These are phyloP conservation scores for Colletotrichum truncatum DNA, from an alignment of 2,329 filamentous ascomycete genomes.

Conservation along the genomic window DNA sequence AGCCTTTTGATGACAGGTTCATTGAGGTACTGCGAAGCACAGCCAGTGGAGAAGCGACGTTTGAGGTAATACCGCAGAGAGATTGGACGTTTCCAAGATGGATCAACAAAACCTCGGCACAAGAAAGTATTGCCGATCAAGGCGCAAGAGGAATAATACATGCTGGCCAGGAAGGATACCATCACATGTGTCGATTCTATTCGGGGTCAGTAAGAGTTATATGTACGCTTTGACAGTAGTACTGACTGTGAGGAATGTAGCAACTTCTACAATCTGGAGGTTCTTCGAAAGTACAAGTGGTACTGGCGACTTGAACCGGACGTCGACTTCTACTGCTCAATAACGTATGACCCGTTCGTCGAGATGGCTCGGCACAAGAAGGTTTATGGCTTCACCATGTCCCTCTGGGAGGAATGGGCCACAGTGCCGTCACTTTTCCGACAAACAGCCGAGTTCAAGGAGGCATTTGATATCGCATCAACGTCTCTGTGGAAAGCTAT, in stretches of 20 bases:
- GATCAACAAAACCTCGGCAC: conserved; percentile 41
- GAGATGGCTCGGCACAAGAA: conserved; percentile 54
- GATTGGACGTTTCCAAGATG: conserved; percentile 52
- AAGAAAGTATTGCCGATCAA: conserved; percentile 43
- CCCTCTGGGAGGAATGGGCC: conserved; percentile 51
- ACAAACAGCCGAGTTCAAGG: conserved; percentile 50
- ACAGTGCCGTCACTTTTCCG: conserved; percentile 54
- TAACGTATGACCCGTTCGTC: conserved; percentile 58
- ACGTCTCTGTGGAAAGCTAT: conserved; percentile 51
- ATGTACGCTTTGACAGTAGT: background rate
- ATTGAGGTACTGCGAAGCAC: conserved; percentile 46
- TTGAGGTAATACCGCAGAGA: conserved; percentile 50
- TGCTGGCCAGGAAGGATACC: conserved; percentile 48
- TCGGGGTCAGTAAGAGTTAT: conserved; percentile 46
- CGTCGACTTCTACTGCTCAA: conserved; percentile 53
- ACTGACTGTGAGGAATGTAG: conserved; percentile 33
- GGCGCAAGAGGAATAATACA: conserved; percentile 45
- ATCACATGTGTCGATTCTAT: conserved; percentile 53
- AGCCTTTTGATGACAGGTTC: conserved; percentile 50
- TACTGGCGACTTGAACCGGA: conserved; percentile 58
- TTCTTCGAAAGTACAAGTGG: conserved; percentile 53
- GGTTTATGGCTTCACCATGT: conserved; percentile 54
- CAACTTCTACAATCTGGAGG: conserved; percentile 53
- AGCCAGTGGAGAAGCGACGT: conserved; percentile 46
- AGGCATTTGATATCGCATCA: conserved; percentile 42